Conservation (phyloP, 768 basidiomycete species). For the Lactarius deliciosus region DNA sequence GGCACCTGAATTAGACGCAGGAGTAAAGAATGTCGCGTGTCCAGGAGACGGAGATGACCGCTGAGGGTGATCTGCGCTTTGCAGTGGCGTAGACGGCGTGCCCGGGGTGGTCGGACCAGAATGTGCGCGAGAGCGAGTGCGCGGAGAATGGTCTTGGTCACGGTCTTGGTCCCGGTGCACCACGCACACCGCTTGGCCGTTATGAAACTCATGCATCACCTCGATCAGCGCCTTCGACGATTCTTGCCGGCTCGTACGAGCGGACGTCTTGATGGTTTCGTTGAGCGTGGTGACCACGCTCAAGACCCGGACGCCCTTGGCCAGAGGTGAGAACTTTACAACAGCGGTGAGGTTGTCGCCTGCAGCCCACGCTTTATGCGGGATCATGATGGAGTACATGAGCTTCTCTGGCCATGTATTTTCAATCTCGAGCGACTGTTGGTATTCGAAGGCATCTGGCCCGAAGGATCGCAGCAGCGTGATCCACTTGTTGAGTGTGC, state of each 20-base stretch:
- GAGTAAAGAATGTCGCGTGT: not conserved
- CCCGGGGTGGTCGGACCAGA: slow-evolving; percentile 23
- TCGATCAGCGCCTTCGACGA: slow-evolving; percentile 59
- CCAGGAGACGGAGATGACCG: not conserved
- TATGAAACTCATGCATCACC: slow-evolving; percentile 64
- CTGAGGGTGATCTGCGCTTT: not conserved
- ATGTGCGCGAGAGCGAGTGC: slow-evolving; percentile 22
- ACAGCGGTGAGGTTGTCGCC: slow-evolving; percentile 81
- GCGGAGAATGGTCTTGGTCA: slow-evolving; percentile 30
- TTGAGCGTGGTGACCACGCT: slow-evolving; percentile 66
- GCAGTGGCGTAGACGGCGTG: not conserved
- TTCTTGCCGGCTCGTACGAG: slow-evolving; percentile 56
- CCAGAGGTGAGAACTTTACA: slow-evolving; percentile 83
- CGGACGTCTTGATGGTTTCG: slow-evolving; percentile 67
- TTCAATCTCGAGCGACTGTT: slow-evolving; percentile 92
- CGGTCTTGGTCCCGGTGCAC: slow-evolving; percentile 32
- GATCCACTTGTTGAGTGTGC: slow-evolving; percentile 56
- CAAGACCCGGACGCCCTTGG: slow-evolving; percentile 77
- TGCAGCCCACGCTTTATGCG: slow-evolving; percentile 94
- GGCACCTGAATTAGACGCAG: not conserved
- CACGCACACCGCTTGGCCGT: slow-evolving; percentile 48
- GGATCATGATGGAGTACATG: slow-evolving; percentile 92
- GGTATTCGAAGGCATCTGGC: slow-evolving; percentile 88
- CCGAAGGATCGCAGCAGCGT: slow-evolving; percentile 71
- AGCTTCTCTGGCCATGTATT: slow-evolving; percentile 98